Conservation (phyloP, 2,329 filamentous ascomycete genomes). For the Periconia macrospinosa region DNA sequence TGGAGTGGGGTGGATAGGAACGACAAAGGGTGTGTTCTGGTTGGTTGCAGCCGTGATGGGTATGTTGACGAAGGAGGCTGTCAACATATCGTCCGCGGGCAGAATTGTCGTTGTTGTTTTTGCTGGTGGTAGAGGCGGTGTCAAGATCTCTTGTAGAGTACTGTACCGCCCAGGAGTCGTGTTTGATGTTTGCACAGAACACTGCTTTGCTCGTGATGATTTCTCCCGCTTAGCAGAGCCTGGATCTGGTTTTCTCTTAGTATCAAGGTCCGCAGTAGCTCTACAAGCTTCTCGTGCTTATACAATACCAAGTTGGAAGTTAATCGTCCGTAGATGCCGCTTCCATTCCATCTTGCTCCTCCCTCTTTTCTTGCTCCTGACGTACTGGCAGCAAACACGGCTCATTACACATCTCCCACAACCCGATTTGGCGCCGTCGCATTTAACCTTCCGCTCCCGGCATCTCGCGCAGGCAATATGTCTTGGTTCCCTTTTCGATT, state of each 20-base stretch:
- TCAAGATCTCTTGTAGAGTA: not conserved
- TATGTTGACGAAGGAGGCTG: not conserved
- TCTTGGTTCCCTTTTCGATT: conserved; percentile 4
- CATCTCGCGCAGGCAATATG: conserved; percentile 20
- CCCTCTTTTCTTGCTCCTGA: conserved; percentile 15
- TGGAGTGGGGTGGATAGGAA: not conserved
- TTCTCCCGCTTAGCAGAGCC: too few species aligned
- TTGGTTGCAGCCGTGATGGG: not conserved
- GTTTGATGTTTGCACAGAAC: not conserved
- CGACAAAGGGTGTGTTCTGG: not conserved
- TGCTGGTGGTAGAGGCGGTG: not conserved
- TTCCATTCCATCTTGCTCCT: conserved; percentile 15
- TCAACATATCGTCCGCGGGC: not conserved
- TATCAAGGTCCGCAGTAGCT: not conserved
- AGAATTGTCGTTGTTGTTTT: not conserved
- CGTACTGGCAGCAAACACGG: conserved; percentile 12
- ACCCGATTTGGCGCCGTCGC: conserved; percentile 16
- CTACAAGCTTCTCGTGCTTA: not conserved
- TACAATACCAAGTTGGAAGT: conserved; percentile 12
- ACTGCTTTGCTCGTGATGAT: not conserved
- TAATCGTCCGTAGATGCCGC: conserved; percentile 19
- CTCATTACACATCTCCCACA: conserved; percentile 13
- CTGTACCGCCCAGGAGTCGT: not conserved
- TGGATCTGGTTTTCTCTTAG: too few species aligned
- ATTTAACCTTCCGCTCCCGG: conserved; percentile 20